A percentile compares a stretch with the other conserved stretches of the same genome.
Evolutionary conservation across 192 early-diverging fungal species (phyloP).

Genomic region (Mortierella hygrophila): DNA sequence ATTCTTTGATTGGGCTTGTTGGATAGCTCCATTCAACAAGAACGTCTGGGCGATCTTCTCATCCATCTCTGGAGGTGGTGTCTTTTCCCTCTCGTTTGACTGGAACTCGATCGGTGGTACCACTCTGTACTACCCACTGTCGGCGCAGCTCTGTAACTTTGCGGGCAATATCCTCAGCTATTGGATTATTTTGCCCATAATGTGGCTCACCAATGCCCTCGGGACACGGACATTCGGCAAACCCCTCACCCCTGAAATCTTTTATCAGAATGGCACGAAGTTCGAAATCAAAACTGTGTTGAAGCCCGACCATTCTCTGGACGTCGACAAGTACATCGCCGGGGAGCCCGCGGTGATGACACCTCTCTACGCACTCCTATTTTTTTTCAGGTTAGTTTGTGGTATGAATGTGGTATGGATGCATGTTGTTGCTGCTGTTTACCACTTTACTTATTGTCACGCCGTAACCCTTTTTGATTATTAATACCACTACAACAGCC

Average conservation of each 20-base stretch:
- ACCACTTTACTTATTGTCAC: neutral
- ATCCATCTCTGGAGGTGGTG: constrained; percentile 34
- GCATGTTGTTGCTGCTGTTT: neutral
- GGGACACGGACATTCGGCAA: constrained; percentile 13
- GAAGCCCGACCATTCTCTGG: constrained; percentile 34
- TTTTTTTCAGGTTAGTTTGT: constrained; percentile 19
- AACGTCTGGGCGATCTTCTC: constrained; percentile 49
- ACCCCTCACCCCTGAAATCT: neutral
- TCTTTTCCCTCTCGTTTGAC: constrained; percentile 45
- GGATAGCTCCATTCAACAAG: constrained; percentile 36
- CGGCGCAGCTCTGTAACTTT: neutral
- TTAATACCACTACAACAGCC: constrained; percentile 13
- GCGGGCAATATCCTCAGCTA: constrained; percentile 32
- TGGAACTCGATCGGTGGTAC: constrained; percentile 41
- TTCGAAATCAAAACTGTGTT: constrained; percentile 41
- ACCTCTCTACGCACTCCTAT: constrained; percentile 57
- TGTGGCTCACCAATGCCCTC: constrained; percentile 43
- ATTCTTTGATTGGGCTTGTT: constrained; percentile 57
- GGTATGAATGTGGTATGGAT: constrained; percentile 14
- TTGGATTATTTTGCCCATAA: neutral
- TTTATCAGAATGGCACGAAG: neutral
- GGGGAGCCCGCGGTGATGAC: constrained; percentile 61
- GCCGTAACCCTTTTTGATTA: neutral
- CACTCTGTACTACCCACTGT: constrained; percentile 18
- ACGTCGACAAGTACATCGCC: constrained; percentile 45